Conservation (phyloP, 129 eudicot genomes). For the Artemisia tridentata region DNA sequence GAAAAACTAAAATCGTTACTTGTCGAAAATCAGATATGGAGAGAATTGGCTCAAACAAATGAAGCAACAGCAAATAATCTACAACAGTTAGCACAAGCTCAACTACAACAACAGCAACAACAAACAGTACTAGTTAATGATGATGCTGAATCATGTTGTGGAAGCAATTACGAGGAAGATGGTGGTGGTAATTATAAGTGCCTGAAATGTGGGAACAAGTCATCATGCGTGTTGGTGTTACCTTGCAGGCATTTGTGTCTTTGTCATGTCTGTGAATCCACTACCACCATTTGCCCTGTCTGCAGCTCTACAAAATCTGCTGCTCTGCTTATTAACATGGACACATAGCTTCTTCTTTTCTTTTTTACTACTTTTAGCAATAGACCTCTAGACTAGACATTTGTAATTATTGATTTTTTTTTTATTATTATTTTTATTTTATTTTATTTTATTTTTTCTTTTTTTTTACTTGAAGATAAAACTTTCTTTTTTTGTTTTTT, state of each 20-base stretch:
- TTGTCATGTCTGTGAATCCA: slow-evolving; percentile 18
- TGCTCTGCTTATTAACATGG: slow-evolving; percentile 23
- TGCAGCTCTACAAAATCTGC: slow-evolving; percentile 23
- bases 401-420: too few species aligned
- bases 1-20: slow-evolving; percentile 32
- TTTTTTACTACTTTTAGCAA: background rate
- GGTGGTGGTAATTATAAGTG: slow-evolving; percentile 15
- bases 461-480: too few species aligned
- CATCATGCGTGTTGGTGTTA: slow-evolving; percentile 30
- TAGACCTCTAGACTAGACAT: background rate
- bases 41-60: slow-evolving; percentile 51
- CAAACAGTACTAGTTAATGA: slow-evolving; percentile 13
- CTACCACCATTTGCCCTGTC: slow-evolving; percentile 24
- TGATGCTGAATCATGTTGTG: slow-evolving; percentile 21
- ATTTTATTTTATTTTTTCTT: too few species aligned
- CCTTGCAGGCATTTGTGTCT: slow-evolving; percentile 38
- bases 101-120: too few species aligned
- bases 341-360: background rate
- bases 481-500: too few species aligned
- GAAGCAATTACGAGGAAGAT: slow-evolving; percentile 19
- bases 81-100: slow-evolving; percentile 39
- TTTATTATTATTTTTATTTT: too few species aligned
- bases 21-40: slow-evolving; percentile 54
- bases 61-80: slow-evolving; percentile 62
- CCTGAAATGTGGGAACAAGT: slow-evolving; percentile 22